Evolutionary conservation across 257 asterid species (phyloP), one percentile per base, ranked within the genome.

Genomic region (Penstemon davidsonii): DNA sequence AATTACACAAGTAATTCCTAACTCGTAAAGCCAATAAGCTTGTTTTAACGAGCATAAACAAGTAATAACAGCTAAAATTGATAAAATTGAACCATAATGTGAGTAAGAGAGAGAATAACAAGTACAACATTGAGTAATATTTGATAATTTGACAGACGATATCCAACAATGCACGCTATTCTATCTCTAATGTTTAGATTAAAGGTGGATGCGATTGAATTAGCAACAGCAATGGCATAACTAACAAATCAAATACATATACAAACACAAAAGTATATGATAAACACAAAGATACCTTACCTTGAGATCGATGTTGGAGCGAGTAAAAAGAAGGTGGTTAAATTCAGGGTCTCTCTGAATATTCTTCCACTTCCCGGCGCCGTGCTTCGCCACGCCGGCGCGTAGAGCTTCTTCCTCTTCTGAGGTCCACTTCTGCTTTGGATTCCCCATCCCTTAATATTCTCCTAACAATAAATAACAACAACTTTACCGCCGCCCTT

Each of bases 261-360:
- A 60, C 5, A 13, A 8, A 65, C 33, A 40, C 7, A 55, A 12
- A 50, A 25, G 7, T 2, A 54, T 6, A 8, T 25, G 33, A 12
- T 7, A 54, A 38, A 41, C 5, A 43, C 3, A 37, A 40, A 12
- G 6, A 3, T 4, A 72, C 6, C 6, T 9, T 47, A 87, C 95
- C 83, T 87, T 87, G 77, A 85, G 95, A 74, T 87, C 95, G 53
- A 87, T 81, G 77, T 85, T 87, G 69, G 95, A 87, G 70, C 95
- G 91, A 52, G 86, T 73, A 61, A 53, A 73, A 8, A 87, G 86
- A 47, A 85, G 75, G 66, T 70, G 83, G 73, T 80, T 81, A 76
- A 87, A 87, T 37, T 85, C 88, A 2, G 95, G 89, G 73, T 87
- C 95, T 51, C 80, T 75, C 62, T 79, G 91, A 8, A 87, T 87